Evolutionary conservation across 176 grass and related monocot species (phyloP), one percentile per base, ranked within the genome.

Genomic region (Bothriochloa decipiens): DNA sequence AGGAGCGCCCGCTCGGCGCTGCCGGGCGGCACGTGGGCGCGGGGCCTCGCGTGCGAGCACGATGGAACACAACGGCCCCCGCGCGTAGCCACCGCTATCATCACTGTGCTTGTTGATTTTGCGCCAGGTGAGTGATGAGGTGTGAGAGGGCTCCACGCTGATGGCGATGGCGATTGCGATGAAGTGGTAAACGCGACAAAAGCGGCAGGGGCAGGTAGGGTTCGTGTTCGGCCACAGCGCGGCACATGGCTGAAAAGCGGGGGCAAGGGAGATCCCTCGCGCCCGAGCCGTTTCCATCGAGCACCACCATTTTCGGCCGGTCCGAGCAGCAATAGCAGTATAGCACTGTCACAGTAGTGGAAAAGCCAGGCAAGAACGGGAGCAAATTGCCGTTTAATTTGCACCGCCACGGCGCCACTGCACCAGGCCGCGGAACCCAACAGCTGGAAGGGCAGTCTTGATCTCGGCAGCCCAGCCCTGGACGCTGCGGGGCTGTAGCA

Each of bases 131-230:
- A 49, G 15, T 52, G 16, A 52, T 14, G 45, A 16, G 63, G n/a
- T n/a, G n/a, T n/a, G n/a, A n/a, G n/a, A 77, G 53, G 76, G 62
- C 77, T 80, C 79, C 60, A 36, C 22, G 65, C 43, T 9, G 55
- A 37, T 16, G 53, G 61, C 16, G 61, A 58, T 46, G 80, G 65
- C 33, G 80, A 58, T 75, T 1, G 79, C 22, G 49, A 71, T 62
- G 65, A 53, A 7, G 62, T 28, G 40, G 17, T 82, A 41, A 43
- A 35, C 22, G 52, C 83, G 83, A 86, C 83, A 86, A 82, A 64
- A n/a, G 53, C 23, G 60, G 69, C 65, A 58, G 42, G 46, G 74
- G 58, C 35, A 43, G 62, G 46, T 41, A 67, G 4, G 79, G n/a
- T 16, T 43, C 3, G 9, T 57, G 70, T 1, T 18, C 36, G 26